Base-by-base conservation (phyloP, 1,284 basidiomycete genomes). In the Inonotus obliquus region DNA sequence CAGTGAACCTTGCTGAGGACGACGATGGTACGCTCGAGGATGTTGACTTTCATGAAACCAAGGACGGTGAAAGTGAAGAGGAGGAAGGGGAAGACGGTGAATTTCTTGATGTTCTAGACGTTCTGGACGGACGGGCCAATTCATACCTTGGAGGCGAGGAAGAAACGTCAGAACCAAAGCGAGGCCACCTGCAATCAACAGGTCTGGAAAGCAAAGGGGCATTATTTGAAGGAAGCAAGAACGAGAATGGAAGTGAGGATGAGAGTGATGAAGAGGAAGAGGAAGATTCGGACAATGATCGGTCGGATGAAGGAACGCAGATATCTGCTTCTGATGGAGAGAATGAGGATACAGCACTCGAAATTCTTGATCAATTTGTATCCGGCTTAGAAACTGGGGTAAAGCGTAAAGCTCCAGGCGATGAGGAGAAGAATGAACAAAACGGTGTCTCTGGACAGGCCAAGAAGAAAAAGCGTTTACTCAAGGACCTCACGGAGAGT, bases 401-500 rank as follows among this genome's bases (percentile, higher is more conserved):
- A 67, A 95, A 96, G 74, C 85, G 92, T 63, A 93, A 92, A 73
- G 81, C 82, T 0, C 71, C 76, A 11, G 75, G 76, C 41, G 70
- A 70, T 25, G 68, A 69, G n/a, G 71, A 72, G 17, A 67, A 65
- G 51, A 39, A 35, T 11, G 37, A 11, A 13, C 21, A 37, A 45
- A 9, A 35, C 17, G 51, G 25, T 7, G 41, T 29, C n/a, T 57
- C 54, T 29, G 70, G 71, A 19, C 67, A 67, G 7, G 66, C 62
- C 2, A 67, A 70, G 19, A 75, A 81, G 61, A 90, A 89, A 69
- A 83, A 86, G 44, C 82, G 86, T 14, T 71, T 87, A 1, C 70
- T 92, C 39, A 78, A 82, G 61, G 93, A 95, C 68, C 80, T 80
- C 47, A 90, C 86, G 1, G 89, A 92, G 70, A 84, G 83, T 32